Evolutionary conservation across 192 early-diverging fungal genomes (phyloP), one percentile per base, ranked within the genome.

Genomic region (Lobulomyces angularis): DNA sequence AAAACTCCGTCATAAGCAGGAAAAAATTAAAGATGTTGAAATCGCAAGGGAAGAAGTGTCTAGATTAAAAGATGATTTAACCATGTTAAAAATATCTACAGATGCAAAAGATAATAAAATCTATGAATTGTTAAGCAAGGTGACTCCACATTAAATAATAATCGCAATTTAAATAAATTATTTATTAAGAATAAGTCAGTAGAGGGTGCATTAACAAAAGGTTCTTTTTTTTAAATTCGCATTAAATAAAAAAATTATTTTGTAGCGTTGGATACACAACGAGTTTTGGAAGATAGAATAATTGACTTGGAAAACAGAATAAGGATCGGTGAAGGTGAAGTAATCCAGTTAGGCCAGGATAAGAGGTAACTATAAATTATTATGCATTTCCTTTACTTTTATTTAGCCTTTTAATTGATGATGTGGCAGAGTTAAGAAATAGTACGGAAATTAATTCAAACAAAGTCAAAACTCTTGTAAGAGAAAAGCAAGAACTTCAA

Each of bases 311-410:
- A 63, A 21, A 11, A 7, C 14, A 30, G 61, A 0, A 11, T 59
- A 12, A 14, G 33, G 16, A 17, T 37, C 6, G 51, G 59, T 37
- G 53, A 56, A 27, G 18, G 21, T 3, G 51, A 59, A 24, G 29
- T 63, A 3, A 56, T 63, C 18, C 56, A 58, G 46, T 35, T 63
- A n/a, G 51, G 50, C 0, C 61, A 63, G 35, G 61, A 63, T 49
- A 63, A 63, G 27, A 55, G 60, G 60, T 62, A 22, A 1, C 5
- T 26, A 3, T 2, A 5, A 0, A 2, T 21, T 11, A 1, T 24
- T 8, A 1, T 16, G 21, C 23, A 39, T 40, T 45, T 20, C 3
- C 40, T 29, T 35, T 9, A 5, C 8, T 24, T 6, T 21, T 21
- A 11, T 1, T 5, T 26, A 62, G 56, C 24, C 51, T 63, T n/a